These are phyloP conservation scores for Trypanosoma scelopori DNA, from an alignment of 208 protist species.

Conservation along the genomic window DNA sequence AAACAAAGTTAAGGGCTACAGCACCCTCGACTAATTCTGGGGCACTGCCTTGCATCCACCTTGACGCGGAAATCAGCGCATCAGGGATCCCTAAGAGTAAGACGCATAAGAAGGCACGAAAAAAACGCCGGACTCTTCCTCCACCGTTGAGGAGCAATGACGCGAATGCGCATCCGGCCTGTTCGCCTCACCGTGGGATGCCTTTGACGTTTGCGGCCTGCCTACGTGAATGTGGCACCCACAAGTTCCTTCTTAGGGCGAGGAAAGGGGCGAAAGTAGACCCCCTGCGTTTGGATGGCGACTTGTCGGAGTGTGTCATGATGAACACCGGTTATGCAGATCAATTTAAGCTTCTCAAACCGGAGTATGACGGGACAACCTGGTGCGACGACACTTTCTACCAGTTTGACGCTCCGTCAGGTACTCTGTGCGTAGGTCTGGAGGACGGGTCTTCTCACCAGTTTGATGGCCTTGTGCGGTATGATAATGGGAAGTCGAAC, in stretches of 20 bases:
- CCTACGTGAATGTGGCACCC: constrained; percentile 8
- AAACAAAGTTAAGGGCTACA: no score
- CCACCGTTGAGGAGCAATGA: constrained; percentile 17
- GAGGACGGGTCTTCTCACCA: neutral
- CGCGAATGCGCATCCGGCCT: neutral
- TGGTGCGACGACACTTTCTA: neutral
- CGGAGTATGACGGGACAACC: neutral
- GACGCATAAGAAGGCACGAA: constrained; percentile 1
- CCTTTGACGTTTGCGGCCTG: constrained; percentile 9
- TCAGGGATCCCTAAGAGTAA: neutral
- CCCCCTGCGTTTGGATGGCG: neutral
- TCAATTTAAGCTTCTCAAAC: neutral
- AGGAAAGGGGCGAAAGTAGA: neutral
- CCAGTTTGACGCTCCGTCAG: neutral
- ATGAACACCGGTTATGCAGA: neutral
- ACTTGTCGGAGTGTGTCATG: neutral
- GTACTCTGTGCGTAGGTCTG: neutral
- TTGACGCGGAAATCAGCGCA: neutral
- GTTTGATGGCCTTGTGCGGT: neutral
- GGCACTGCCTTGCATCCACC: neutral
- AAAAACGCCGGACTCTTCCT: constrained; percentile 1
- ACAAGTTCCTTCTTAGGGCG: neutral
- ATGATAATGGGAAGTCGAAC: neutral
- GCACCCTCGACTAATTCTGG: no score
- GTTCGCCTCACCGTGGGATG: neutral